Percentiles rank a stretch among this genome's conserved stretches.
These are phyloP conservation scores for Agrocybe praecox DNA, from an alignment of 768 basidiomycete genomes.

Conservation along the genomic window DNA sequence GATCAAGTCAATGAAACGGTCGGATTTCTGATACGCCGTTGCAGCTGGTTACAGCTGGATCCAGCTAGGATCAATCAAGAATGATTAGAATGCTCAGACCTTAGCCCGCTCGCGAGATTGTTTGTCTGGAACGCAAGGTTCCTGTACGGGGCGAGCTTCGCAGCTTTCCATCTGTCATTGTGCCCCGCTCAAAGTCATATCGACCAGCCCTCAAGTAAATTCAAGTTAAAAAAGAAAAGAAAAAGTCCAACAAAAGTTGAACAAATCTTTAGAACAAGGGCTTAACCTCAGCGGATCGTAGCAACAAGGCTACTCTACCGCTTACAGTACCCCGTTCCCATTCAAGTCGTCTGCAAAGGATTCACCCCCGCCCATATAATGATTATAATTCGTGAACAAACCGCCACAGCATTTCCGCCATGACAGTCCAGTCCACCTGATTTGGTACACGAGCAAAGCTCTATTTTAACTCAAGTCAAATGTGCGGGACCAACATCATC, in stretches of 20 bases:
- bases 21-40: conserved; percentile 73
- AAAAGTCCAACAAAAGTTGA: conserved; percentile 50
- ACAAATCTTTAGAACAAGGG: conserved; percentile 73
- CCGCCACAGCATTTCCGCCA: conserved; percentile 56
- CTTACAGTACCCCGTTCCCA: conserved; percentile 77
- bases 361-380: conserved; percentile 72
- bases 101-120: conserved; percentile 79
- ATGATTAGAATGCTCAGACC: conserved; percentile 77
- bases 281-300: conserved; percentile 80
- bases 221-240: conserved; percentile 32
- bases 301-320: conserved; percentile 79
- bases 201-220: conserved; percentile 44
- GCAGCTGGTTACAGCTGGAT: conserved; percentile 54
- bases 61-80: conserved; percentile 65
- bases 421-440: conserved; percentile 49
- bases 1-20: conserved; percentile 28
- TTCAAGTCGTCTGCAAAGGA: conserved; percentile 82
- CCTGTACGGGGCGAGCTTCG: conserved; percentile 68
- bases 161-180: conserved; percentile 54
- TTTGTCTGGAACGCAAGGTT: conserved; percentile 17
- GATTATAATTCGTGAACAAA: conserved; percentile 60
- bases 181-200: conserved; percentile 4
- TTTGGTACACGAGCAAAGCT: conserved; percentile 74
- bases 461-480: conserved; percentile 66
- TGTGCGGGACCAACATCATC: conserved; percentile 71